Evolutionary conservation across 306 rosid genomes (phyloP).

Genomic region (Prinsepia uniflora): DNA sequence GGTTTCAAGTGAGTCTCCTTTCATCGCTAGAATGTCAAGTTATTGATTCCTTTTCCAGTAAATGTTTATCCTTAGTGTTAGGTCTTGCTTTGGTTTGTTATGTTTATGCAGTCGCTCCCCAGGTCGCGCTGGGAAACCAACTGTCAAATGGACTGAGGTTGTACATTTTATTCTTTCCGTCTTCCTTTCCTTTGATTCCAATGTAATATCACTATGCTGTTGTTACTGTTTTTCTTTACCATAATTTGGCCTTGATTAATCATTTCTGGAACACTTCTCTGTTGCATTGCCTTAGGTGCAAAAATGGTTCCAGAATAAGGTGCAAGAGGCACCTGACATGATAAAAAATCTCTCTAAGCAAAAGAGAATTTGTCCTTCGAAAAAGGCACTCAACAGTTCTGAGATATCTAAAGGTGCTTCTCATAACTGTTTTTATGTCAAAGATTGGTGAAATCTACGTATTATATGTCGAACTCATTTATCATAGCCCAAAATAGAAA

Average conservation of each 20-base stretch:
- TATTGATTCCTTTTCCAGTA: background rate
- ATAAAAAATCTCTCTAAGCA: conserved; percentile 27
- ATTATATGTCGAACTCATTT: background rate
- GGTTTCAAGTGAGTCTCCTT: conserved; percentile 59
- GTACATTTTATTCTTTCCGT: conserved; percentile 18
- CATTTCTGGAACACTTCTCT: background rate
- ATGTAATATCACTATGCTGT: background rate
- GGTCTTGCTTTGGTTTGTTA: conserved; percentile 25
- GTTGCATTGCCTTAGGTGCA: conserved; percentile 46
- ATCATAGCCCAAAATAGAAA: background rate
- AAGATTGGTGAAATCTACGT: conserved; percentile 1
- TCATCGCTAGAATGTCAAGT: conserved; percentile 11
- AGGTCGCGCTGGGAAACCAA: conserved; percentile 93
- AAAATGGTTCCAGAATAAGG: conserved; percentile 64
- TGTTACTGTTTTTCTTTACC: background rate
- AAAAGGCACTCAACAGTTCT: conserved; percentile 41
- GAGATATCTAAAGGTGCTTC: conserved; percentile 36
- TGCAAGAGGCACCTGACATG: conserved; percentile 40
- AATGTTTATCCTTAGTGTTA: background rate
- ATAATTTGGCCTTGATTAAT: background rate
- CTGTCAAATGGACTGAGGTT: conserved; percentile 79
- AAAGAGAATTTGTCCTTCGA: conserved; percentile 32
- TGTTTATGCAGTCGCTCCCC: conserved; percentile 63
- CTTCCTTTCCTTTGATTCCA: background rate
- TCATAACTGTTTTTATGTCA: conserved; percentile 13